Percentiles rank a stretch among this genome's conserved stretches.
These are phyloP conservation scores for Terana coerulea DNA, from an alignment of 768 basidiomycete genomes.

Conservation along the genomic window DNA sequence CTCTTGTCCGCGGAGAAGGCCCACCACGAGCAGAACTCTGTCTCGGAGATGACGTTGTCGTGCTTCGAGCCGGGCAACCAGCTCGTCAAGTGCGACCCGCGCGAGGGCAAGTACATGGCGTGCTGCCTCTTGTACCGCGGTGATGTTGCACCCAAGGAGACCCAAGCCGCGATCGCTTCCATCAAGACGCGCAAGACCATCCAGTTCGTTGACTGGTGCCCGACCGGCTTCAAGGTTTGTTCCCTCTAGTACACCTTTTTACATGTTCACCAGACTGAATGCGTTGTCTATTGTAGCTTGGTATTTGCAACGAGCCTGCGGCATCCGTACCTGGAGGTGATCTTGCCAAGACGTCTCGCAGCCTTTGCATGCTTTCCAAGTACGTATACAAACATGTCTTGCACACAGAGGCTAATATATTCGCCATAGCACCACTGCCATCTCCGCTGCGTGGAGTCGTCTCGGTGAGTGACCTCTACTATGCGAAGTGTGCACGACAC, in stretches of 20 bases:
- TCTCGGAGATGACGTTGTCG: conserved; percentile 66
- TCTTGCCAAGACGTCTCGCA: conserved; percentile 69
- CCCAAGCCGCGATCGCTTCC: conserved; percentile 65
- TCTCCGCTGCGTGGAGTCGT: conserved; percentile 71
- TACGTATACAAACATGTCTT: too few relatives aligned
- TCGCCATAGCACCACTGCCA: conserved; percentile 46
- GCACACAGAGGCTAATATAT: too few relatives aligned
- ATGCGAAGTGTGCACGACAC: too few relatives aligned
- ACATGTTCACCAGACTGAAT: not conserved
- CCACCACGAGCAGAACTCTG: conserved; percentile 65
- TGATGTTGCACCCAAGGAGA: conserved; percentile 76
- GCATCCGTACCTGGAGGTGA: conserved; percentile 74
- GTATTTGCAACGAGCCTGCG: conserved; percentile 77
- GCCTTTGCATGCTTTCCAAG: conserved; percentile 77
- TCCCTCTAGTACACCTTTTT: not conserved
- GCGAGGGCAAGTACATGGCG: conserved; percentile 79
- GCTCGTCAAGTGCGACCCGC: conserved; percentile 78
- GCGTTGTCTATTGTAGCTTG: conserved; percentile 30
- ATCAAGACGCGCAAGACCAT: conserved; percentile 80
- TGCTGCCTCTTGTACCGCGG: conserved; percentile 71
- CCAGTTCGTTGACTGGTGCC: conserved; percentile 78
- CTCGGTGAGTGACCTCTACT: conserved; percentile 21
- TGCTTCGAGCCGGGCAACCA: conserved; percentile 78
- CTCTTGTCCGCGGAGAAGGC: conserved; percentile 61
- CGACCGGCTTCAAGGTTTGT: conserved; percentile 63